Evolutionary conservation across 768 basidiomycete genomes (phyloP).

Genomic region (Sporobolomyces phaffii): DNA sequence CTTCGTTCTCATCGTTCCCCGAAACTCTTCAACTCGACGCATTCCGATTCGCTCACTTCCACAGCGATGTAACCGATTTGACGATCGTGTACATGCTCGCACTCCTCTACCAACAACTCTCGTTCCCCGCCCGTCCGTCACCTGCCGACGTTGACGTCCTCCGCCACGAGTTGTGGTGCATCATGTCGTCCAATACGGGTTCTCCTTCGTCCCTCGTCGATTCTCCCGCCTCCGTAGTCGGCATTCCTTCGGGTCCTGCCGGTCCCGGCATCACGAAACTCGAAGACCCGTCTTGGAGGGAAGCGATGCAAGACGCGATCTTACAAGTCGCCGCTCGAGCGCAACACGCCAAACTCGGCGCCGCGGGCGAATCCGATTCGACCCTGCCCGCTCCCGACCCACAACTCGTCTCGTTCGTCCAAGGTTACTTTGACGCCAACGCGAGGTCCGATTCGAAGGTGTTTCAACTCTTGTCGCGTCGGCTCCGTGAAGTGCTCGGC

Average conservation of each 20-base stretch:
- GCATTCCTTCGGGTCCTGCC: conserved; percentile 20
- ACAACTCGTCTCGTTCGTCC: conserved; percentile 18
- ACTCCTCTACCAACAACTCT: conserved; percentile 70
- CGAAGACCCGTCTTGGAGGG: conserved; percentile 51
- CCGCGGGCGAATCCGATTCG: background rate
- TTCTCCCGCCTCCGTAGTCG: background rate
- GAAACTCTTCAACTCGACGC: conserved; percentile 79
- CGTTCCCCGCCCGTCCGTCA: conserved; percentile 25
- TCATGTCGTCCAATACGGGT: conserved; percentile 44
- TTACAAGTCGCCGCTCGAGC: conserved; percentile 71
- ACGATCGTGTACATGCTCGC: conserved; percentile 72
- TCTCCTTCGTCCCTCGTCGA: conserved; percentile 6
- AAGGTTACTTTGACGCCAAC: conserved; percentile 33
- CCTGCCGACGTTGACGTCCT: conserved; percentile 55
- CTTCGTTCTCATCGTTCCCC: conserved; percentile 56
- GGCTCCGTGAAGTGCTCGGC: conserved; percentile 18
- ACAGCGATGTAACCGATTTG: conserved; percentile 67
- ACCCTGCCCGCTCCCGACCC: conserved; percentile 15
- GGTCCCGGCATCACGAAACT: conserved; percentile 31
- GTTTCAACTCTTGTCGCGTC: conserved; percentile 29
- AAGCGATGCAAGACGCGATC: conserved; percentile 60
- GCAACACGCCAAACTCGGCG: background rate
- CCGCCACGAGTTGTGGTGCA: conserved; percentile 70
- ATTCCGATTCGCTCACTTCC: conserved; percentile 60
- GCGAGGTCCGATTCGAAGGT: conserved; percentile 23